Evolutionary conservation across 495 filamentous ascomycete genomes (phyloP).

Genomic region (Neurospora sp.): DNA sequence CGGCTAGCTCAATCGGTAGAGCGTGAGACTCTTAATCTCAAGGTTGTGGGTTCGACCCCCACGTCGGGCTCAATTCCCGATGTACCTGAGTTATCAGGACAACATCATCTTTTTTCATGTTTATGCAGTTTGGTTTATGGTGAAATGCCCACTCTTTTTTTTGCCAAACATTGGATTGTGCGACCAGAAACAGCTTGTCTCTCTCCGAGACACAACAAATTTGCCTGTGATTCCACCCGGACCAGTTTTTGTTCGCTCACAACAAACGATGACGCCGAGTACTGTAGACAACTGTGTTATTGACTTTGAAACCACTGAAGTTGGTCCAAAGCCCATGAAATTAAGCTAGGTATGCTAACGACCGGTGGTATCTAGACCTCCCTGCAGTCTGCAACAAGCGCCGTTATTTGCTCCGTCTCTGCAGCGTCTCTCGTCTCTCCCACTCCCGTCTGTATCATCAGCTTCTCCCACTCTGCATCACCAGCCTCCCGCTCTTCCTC

Average conservation of each 20-base stretch:
- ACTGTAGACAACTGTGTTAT: not conserved
- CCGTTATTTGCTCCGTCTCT: not conserved
- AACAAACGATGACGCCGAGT: not conserved
- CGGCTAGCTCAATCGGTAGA: slow-evolving; percentile 76
- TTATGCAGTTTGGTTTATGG: not conserved
- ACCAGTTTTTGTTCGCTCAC: not conserved
- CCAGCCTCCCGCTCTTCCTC: not conserved
- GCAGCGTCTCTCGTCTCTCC: not conserved
- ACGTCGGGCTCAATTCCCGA: not conserved
- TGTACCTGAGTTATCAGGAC: not conserved
- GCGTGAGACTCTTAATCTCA: slow-evolving; percentile 65
- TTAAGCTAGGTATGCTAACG: not conserved
- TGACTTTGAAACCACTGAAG: not conserved
- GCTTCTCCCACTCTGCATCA: not conserved
- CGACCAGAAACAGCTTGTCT: not conserved
- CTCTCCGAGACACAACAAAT: not conserved
- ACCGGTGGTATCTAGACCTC: not conserved
- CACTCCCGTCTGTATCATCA: not conserved
- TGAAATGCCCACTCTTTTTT: not conserved
- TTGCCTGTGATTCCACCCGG: not conserved
- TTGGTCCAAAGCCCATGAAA: not conserved
- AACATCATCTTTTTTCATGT: not conserved
- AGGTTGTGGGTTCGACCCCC: not conserved
- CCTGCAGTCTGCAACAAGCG: not conserved
- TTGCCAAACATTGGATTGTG: not conserved